Percentiles rank a stretch among this genome's conserved stretches.
Conservation (phyloP, 768 basidiomycete genomes). For the Leucosporidium scottii region DNA sequence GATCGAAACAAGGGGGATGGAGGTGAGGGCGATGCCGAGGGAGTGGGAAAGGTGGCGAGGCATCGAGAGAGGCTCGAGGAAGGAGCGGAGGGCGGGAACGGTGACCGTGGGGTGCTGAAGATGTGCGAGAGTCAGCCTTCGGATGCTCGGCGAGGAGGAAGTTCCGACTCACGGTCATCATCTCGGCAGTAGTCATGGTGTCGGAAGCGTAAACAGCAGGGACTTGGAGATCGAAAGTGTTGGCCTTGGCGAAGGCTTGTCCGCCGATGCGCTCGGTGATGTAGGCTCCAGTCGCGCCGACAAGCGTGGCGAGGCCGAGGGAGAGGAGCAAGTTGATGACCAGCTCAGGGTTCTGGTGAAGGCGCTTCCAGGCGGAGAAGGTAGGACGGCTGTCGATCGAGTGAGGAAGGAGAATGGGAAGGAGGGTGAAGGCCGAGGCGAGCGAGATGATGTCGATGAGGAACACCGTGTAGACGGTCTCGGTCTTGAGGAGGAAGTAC, state of each 20-base stretch:
- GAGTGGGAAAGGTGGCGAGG: constrained; percentile 7
- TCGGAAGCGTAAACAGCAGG: constrained; percentile 14
- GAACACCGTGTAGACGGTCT: constrained; percentile 17
- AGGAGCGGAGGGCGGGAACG: constrained; percentile 8
- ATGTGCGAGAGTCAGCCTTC: background rate
- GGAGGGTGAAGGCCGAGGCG: constrained; percentile 20
- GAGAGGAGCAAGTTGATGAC: constrained; percentile 14
- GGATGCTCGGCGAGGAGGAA: background rate
- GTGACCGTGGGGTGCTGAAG: constrained; percentile 8
- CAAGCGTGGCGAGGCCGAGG: constrained; percentile 10
- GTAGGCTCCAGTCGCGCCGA: constrained; percentile 11
- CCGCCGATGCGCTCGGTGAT: constrained; percentile 18
- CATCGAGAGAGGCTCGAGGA: background rate
- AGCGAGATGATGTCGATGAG: constrained; percentile 25
- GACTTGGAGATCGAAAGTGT: constrained; percentile 11
- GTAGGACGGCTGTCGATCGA: constrained; percentile 8
- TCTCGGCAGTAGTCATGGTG: constrained; percentile 18
- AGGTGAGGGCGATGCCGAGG: background rate
- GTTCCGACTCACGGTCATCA: constrained; percentile 16
- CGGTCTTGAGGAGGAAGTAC: constrained; percentile 27
- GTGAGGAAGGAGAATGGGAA: constrained; percentile 16
- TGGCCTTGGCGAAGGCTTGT: constrained; percentile 6
- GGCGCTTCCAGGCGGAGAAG: constrained; percentile 8
- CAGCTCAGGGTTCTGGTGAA: constrained; percentile 9
- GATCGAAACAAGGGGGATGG: constrained; percentile 12